Evolutionary conservation across 2,329 filamentous ascomycete genomes (phyloP).

Genomic region (Sphaerulina vaccinii): DNA sequence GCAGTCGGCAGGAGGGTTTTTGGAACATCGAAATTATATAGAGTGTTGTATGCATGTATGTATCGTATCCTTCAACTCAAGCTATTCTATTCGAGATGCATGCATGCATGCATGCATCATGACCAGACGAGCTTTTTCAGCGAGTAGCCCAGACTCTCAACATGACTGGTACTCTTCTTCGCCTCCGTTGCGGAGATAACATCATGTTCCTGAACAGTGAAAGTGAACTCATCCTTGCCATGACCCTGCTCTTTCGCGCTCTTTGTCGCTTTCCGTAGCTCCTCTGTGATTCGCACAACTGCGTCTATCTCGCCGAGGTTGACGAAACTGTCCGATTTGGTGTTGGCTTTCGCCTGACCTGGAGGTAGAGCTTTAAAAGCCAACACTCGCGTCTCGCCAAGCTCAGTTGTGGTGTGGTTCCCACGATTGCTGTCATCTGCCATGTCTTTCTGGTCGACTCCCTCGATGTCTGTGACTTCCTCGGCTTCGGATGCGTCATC

Average conservation of each 20-base stretch:
- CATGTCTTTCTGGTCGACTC: conserved; percentile 19
- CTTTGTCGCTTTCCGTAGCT: conserved; percentile 66
- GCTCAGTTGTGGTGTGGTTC: conserved; percentile 25
- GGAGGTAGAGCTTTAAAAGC: conserved; percentile 59
- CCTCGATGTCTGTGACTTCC: background rate
- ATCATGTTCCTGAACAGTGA: conserved; percentile 58
- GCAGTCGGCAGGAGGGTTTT: too few relatives aligned
- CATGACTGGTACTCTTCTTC: conserved; percentile 77
- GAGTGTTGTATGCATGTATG: too few relatives aligned
- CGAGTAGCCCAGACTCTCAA: conserved; percentile 85
- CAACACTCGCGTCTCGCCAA: conserved; percentile 41
- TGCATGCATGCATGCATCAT: too few relatives aligned
- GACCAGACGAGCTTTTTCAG: conserved; percentile 93
- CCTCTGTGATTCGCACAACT: conserved; percentile 66
- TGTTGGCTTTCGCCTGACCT: conserved; percentile 41
- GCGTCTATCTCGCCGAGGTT: conserved; percentile 52
- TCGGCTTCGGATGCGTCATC: conserved; percentile 37
- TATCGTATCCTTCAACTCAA: too few relatives aligned
- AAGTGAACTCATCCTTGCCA: conserved; percentile 26
- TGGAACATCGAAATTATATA: too few relatives aligned
- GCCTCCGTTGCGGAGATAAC: conserved; percentile 85
- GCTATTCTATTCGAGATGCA: too few relatives aligned
- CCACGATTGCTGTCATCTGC: conserved; percentile 11
- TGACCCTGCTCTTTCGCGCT: conserved; percentile 45
- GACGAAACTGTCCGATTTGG: conserved; percentile 28